A percentile compares a stretch with the other conserved stretches of the same genome.
These are phyloP conservation scores for Rhodamnia argentea DNA, from an alignment of 345 rosid genomes.

Conservation along the genomic window DNA sequence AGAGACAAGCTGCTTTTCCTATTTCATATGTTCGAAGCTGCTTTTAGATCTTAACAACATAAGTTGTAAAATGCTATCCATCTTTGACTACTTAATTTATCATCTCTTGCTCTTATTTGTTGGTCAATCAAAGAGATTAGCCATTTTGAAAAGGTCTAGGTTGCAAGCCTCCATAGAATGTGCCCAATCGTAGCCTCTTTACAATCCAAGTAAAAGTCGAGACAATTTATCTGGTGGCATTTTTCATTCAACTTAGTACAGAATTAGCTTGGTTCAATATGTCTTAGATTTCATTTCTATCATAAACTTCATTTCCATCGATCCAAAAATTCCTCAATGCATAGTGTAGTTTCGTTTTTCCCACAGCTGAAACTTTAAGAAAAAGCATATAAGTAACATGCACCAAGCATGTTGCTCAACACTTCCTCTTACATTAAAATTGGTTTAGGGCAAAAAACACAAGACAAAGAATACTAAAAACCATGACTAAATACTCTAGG, in stretches of 20 bases:
- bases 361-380: background rate
- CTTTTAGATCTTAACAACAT: background rate
- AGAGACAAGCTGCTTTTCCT: background rate
- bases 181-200: background rate
- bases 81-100: background rate
- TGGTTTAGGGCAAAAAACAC: background rate
- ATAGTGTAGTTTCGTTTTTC: background rate
- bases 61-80: background rate
- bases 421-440: background rate
- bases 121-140: background rate
- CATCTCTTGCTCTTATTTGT: background rate
- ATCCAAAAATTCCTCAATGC: background rate
- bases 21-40: background rate
- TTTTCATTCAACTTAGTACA: background rate
- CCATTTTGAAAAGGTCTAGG: background rate
- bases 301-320: too few species aligned
- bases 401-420: background rate
- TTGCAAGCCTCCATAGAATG: background rate
- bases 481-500: background rate
- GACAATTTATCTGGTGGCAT: background rate
- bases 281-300: background rate
- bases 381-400: background rate
- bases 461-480: background rate
- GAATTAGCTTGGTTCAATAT: background rate
- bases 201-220: background rate